Conservation (phyloP, 1,139 yeast species). For the Kodamaea sp. region DNA sequence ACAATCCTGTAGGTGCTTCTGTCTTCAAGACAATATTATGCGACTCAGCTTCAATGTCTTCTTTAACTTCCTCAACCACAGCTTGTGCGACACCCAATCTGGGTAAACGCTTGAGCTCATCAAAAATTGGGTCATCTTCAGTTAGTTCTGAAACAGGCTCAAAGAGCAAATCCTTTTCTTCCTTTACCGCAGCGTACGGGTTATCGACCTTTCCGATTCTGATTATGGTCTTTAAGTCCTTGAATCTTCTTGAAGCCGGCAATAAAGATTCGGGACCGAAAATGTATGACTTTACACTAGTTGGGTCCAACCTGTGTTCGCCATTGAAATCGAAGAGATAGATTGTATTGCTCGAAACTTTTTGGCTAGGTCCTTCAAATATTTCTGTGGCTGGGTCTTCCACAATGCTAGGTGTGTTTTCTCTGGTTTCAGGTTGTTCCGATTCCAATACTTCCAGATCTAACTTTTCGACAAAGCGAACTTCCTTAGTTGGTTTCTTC, state of each 20-base stretch:
- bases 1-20: constrained; percentile 73
- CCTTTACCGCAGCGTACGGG: constrained; percentile 40
- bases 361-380: constrained; percentile 67
- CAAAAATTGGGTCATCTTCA: constrained; percentile 45
- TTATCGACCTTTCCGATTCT: constrained; percentile 47
- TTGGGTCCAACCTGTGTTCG: constrained; percentile 16
- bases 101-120: constrained; percentile 58
- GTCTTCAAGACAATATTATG: constrained; percentile 54
- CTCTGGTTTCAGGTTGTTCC: constrained; percentile 6
- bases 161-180: constrained; percentile 39
- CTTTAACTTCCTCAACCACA: constrained; percentile 44
- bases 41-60: constrained; percentile 42
- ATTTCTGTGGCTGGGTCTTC: constrained; percentile 21
- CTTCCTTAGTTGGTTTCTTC: constrained; percentile 1
- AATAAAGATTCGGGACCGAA: constrained; percentile 62
- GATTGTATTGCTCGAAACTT: constrained; percentile 52
- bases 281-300: constrained; percentile 43
- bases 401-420: constrained; percentile 7
- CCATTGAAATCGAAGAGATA: constrained; percentile 50
- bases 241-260: constrained; percentile 54
- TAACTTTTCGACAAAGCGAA: constrained; percentile 33
- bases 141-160: constrained; percentile 35
- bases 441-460: constrained; percentile 5
- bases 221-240: constrained; percentile 55
- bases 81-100: constrained; percentile 63